A percentile compares a stretch with the other conserved stretches of the same genome.
These are phyloP conservation scores for Astrothelium macrocarpum DNA, from an alignment of 495 filamentous ascomycete genomes.

Conservation along the genomic window DNA sequence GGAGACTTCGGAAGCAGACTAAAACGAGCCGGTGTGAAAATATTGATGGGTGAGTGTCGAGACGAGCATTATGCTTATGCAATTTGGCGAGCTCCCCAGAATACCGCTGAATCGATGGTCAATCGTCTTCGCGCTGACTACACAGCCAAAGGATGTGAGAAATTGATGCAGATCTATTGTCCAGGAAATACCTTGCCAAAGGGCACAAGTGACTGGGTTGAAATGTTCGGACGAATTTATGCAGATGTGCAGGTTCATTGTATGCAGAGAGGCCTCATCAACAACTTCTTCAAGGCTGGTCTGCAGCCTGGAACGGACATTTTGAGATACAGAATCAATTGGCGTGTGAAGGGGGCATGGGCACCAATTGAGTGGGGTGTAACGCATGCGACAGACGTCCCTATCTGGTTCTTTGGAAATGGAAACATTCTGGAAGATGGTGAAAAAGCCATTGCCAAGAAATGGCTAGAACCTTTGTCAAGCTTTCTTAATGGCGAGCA, in stretches of 20 bases:
- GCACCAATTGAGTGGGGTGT: conserved; percentile 42
- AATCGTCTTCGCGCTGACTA: conserved; percentile 46
- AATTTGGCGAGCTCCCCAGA: conserved; percentile 32
- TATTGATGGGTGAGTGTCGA: conserved; percentile 47
- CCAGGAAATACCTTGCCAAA: conserved; percentile 23
- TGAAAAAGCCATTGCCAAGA: conserved; percentile 37
- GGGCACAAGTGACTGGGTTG: conserved; percentile 37
- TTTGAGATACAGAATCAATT: conserved; percentile 20
- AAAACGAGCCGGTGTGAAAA: conserved; percentile 35
- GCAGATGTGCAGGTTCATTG: conserved; percentile 47
- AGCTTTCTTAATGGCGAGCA: conserved; percentile 39
- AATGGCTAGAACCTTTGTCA: conserved; percentile 36
- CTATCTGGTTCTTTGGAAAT: conserved; percentile 50
- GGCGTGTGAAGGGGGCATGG: conserved; percentile 33
- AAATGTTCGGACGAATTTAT: conserved; percentile 48
- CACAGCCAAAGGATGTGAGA: conserved; percentile 35
- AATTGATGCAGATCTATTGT: conserved; percentile 39
- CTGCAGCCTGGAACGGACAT: conserved; percentile 16
- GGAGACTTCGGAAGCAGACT: conserved; percentile 40
- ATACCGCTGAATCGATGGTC: conserved; percentile 29
- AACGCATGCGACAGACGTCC: conserved; percentile 47
- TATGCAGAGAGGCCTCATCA: conserved; percentile 29
- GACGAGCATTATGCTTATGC: conserved; percentile 47
- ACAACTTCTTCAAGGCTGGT: conserved; percentile 22
- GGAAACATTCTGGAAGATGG: conserved; percentile 30